These are phyloP conservation scores for Penicillium polonicum DNA, from an alignment of 2,329 filamentous ascomycete genomes.

Conservation along the genomic window DNA sequence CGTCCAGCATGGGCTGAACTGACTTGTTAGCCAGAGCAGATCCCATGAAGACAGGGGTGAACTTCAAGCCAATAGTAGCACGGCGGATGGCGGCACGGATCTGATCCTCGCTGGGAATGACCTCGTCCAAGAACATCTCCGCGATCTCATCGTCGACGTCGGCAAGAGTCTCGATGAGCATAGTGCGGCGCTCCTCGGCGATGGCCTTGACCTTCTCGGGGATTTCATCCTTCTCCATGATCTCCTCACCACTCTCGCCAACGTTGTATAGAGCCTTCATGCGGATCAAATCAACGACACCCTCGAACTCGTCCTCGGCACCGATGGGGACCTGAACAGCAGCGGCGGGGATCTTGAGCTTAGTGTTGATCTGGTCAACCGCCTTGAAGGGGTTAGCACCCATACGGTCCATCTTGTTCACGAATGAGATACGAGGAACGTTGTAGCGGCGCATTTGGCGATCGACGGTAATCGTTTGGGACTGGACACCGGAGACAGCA, in stretches of 20 bases:
- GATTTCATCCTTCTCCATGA: constrained; percentile 75
- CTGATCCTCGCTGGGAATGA: constrained; percentile 73
- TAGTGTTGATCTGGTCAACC: constrained; percentile 94
- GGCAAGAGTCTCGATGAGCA: constrained; percentile 89
- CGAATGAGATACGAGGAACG: constrained; percentile 88
- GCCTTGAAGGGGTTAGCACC: constrained; percentile 97
- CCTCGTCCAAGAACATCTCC: constrained; percentile 87
- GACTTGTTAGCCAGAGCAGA: constrained; percentile 92
- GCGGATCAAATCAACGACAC: constrained; percentile 85
- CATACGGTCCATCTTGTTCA: constrained; percentile 99
- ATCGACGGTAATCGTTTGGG: constrained; percentile 96
- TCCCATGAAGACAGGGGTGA: constrained; percentile 94
- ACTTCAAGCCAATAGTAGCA: constrained; percentile 83
- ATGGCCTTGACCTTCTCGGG: constrained; percentile 75
- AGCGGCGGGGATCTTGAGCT: constrained; percentile 88
- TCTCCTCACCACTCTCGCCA: constrained; percentile 73
- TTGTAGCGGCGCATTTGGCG: constrained; percentile 99
- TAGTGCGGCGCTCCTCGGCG: constrained; percentile 76
- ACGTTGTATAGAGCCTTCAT: constrained; percentile 96
- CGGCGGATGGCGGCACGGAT: constrained; percentile 90
- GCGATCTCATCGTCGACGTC: constrained; percentile 98
- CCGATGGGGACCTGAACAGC: constrained; percentile 95
- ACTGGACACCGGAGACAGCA: constrained; percentile 94
- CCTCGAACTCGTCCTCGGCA: constrained; percentile 83
- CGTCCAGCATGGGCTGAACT: constrained; percentile 94